Conservation (phyloP, 2,329 filamentous ascomycete genomes). For the Penicillium sp. region DNA sequence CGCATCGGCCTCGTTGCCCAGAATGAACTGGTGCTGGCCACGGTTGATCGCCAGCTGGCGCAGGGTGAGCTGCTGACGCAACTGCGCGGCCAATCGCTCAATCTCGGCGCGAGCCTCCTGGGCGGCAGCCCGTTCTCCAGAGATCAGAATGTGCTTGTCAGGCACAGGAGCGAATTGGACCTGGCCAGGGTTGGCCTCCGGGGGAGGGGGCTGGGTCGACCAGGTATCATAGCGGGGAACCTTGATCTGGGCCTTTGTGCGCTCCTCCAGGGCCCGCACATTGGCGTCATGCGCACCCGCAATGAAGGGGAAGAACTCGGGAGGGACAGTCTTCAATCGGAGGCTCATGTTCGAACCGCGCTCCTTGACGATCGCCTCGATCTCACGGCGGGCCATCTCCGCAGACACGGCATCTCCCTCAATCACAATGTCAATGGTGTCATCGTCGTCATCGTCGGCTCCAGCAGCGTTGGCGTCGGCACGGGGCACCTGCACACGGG, state of each 20-base stretch:
- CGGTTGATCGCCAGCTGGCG: slow-evolving; percentile 78
- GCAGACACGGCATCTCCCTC: slow-evolving; percentile 89
- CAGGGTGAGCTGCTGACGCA: slow-evolving; percentile 70
- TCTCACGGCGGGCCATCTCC: slow-evolving; percentile 75
- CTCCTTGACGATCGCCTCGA: slow-evolving; percentile 83
- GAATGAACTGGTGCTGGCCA: slow-evolving; percentile 90
- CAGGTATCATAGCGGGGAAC: slow-evolving; percentile 79
- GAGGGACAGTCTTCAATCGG: slow-evolving; percentile 76
- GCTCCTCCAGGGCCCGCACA: slow-evolving; percentile 64
- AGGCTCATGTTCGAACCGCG: slow-evolving; percentile 76
- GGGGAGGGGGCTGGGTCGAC: slow-evolving; percentile 63
- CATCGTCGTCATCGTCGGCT: slow-evolving; percentile 72
- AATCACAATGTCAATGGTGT: slow-evolving; percentile 77
- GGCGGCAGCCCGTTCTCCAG: slow-evolving; percentile 78
- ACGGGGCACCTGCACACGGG: slow-evolving; percentile 84
- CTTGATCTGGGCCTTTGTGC: slow-evolving; percentile 72
- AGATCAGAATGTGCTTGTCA: slow-evolving; percentile 76
- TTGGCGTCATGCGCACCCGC: slow-evolving; percentile 70
- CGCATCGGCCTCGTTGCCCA: slow-evolving; percentile 75
- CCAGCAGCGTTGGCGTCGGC: slow-evolving; percentile 61
- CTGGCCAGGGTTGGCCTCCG: slow-evolving; percentile 59
- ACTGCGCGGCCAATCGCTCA: slow-evolving; percentile 70
- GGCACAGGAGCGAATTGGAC: slow-evolving; percentile 68
- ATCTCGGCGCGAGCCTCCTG: slow-evolving; percentile 76
- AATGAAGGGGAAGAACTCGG: slow-evolving; percentile 94